These are phyloP conservation scores for Ettlia oleoabundans DNA, from an alignment of 139 green algal species.

Conservation along the genomic window DNA sequence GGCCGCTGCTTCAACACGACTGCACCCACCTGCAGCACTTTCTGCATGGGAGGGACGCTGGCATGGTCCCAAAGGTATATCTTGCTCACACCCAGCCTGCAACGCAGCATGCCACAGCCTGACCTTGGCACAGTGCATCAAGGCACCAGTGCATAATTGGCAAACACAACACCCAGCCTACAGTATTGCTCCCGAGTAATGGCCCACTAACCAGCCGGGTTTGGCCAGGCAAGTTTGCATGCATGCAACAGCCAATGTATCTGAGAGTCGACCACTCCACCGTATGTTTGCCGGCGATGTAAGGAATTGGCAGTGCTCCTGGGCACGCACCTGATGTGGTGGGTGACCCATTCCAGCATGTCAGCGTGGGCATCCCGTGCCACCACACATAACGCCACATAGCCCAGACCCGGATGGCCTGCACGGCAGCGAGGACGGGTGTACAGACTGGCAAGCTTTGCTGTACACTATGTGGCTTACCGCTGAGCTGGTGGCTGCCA, in stretches of 20 bases:
- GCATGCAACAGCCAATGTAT: too few species aligned
- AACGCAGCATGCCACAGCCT: too few species aligned
- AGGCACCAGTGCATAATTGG: too few species aligned
- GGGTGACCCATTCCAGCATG: constrained; percentile 44
- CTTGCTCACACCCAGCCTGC: constrained; percentile 30
- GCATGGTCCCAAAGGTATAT: constrained; percentile 45
- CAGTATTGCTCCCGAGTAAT: too few species aligned
- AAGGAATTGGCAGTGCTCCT: too few species aligned
- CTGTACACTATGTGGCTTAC: neutral
- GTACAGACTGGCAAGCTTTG: neutral
- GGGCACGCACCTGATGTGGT: constrained; percentile 23
- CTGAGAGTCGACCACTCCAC: too few species aligned
- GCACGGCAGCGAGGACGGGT: neutral
- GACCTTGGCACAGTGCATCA: too few species aligned
- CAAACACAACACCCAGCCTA: too few species aligned
- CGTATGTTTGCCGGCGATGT: too few species aligned
- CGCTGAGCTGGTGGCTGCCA: neutral
- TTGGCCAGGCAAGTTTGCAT: too few species aligned
- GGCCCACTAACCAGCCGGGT: too few species aligned
- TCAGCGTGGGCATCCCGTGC: constrained; percentile 41
- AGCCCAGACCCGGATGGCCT: constrained; percentile 20
- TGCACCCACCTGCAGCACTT: constrained; percentile 27
- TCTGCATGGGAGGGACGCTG: constrained; percentile 33
- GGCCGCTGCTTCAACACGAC: too few species aligned
- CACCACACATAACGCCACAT: constrained; percentile 40